Conservation (phyloP, 768 basidiomycete genomes). For the Crepidotus variabilis region DNA sequence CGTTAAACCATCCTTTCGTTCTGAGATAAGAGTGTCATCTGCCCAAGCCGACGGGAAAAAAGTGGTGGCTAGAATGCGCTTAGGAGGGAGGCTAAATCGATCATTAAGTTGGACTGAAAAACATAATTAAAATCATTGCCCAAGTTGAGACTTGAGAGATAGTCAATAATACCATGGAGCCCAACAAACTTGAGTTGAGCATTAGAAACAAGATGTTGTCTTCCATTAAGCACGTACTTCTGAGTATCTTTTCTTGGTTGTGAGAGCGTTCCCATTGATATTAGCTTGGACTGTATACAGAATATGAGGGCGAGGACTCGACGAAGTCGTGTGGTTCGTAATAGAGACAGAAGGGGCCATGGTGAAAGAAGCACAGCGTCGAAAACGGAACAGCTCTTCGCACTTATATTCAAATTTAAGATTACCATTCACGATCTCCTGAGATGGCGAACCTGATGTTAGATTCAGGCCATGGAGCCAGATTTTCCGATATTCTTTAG, state of each 20-base stretch:
- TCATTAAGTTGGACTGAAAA: conserved; percentile 18
- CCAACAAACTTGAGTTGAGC: no score
- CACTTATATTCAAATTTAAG: not conserved
- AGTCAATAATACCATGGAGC: no score
- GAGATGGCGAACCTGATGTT: not conserved
- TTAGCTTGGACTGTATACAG: conserved; percentile 38
- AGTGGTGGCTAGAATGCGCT: conserved; percentile 35
- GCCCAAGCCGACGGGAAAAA: conserved; percentile 44
- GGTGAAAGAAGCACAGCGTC: not conserved
- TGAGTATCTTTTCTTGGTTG: conserved; percentile 36
- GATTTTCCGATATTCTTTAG: not conserved
- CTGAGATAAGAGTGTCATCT: conserved; percentile 39
- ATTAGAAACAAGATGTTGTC: conserved; percentile 1
- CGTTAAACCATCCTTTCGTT: conserved; percentile 38
- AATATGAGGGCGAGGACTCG: conserved; percentile 44
- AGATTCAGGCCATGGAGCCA: not conserved
- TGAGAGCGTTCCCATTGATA: conserved; percentile 24
- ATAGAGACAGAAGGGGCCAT: conserved; percentile 29
- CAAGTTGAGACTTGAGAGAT: no score
- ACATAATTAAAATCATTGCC: no score
- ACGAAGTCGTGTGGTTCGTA: conserved; percentile 42
- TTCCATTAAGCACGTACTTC: conserved; percentile 27
- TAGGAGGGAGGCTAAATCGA: conserved; percentile 31
- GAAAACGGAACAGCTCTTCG: not conserved
- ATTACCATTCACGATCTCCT: not conserved